Evolutionary conservation across 495 filamentous ascomycete species (phyloP).

Genomic region (Letharia columbiana): DNA sequence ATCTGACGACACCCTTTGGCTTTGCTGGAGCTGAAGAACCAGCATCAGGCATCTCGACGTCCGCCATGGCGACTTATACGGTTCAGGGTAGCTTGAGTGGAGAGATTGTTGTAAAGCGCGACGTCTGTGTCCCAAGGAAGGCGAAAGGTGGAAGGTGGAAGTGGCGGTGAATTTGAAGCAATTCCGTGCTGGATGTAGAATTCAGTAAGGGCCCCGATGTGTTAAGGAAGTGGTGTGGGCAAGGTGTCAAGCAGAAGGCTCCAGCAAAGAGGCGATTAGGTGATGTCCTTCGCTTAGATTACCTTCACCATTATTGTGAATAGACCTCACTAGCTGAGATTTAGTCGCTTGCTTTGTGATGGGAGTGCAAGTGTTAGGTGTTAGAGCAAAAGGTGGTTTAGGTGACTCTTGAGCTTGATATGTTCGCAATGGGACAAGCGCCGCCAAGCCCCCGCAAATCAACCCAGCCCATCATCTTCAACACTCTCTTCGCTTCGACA

Average conservation of each 20-base stretch:
- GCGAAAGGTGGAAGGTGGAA: background rate
- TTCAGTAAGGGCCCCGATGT: background rate
- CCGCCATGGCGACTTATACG: conserved; percentile 58
- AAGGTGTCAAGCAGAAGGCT: background rate
- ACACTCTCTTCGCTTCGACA: conserved; percentile 8
- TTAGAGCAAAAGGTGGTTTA: background rate
- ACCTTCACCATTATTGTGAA: background rate
- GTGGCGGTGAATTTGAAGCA: background rate
- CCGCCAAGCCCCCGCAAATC: conserved; percentile 8
- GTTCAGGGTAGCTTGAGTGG: conserved; percentile 1
- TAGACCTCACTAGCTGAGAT: background rate
- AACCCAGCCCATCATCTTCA: background rate
- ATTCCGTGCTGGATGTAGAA: background rate
- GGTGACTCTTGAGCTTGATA: background rate
- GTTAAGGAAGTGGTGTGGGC: background rate
- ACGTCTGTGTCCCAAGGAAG: background rate
- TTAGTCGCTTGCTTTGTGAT: background rate
- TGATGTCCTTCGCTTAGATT: background rate
- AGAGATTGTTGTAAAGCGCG: background rate
- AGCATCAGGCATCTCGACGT: conserved; percentile 94
- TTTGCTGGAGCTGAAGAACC: conserved; percentile 45
- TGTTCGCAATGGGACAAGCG: conserved; percentile 13
- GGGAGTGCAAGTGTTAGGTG: background rate
- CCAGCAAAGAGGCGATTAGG: background rate
- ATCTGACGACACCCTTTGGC: conserved; percentile 49